Percentiles rank a stretch among this genome's conserved stretches.
Evolutionary conservation across 176 grass and related monocot genomes (phyloP).

Genomic region (Aegilops speltoides): DNA sequence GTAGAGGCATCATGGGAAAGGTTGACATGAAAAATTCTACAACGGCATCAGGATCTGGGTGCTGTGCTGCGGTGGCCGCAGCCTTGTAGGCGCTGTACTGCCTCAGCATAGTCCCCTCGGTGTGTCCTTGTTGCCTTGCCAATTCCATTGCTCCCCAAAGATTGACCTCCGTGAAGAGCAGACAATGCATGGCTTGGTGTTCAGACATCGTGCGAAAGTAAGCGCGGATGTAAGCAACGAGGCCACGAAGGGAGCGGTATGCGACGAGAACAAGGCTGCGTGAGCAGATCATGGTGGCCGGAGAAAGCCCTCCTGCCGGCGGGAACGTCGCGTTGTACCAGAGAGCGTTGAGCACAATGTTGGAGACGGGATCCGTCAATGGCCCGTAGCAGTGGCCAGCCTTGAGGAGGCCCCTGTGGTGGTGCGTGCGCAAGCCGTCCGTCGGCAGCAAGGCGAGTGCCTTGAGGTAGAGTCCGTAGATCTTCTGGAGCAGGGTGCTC

Average conservation of each 20-base stretch:
- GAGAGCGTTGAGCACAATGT: conserved; percentile 19
- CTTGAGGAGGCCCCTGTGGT: conserved; percentile 22
- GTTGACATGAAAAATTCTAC: neutral
- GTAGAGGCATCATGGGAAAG: neutral
- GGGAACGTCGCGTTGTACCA: neutral
- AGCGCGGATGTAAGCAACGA: neutral
- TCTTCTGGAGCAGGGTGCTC: neutral
- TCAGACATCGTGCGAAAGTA: neutral
- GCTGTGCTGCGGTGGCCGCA: neutral
- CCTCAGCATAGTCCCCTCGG: neutral
- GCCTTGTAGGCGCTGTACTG: neutral
- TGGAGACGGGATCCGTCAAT: neutral
- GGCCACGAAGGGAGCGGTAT: neutral
- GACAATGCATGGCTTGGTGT: conserved; percentile 7
- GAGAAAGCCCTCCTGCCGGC: neutral
- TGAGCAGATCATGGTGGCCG: neutral
- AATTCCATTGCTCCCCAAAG: neutral
- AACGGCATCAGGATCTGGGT: neutral
- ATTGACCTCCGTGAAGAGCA: neutral
- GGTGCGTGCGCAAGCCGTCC: neutral
- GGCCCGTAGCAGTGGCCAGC: conserved; percentile 31
- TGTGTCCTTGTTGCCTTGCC: neutral
- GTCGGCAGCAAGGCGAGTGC: neutral
- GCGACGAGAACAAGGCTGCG: neutral
- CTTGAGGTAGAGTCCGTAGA: conserved; percentile 8